Evolutionary conservation across 345 rosid genomes (phyloP), one percentile per base, ranked within the genome.

Genomic region (Garcia nutans): DNA sequence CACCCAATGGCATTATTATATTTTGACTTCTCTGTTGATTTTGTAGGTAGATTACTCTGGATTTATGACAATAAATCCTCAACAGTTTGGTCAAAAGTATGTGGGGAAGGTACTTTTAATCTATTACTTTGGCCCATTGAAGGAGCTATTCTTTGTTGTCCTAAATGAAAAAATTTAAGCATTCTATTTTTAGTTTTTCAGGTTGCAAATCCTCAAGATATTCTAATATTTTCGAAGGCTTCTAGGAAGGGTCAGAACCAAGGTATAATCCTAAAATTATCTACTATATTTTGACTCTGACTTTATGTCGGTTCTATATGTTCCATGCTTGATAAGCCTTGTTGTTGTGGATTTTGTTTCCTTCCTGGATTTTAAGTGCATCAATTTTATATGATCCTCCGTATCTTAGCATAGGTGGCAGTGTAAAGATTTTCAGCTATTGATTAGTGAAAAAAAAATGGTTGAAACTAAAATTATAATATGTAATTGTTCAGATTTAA

Each of bases 191-290:
- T 13, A 42, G 70, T 59, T 58, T 81, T 82, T 73, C 79, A 95
- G 99, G 98, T 96, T 74, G 98, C 99, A 56, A 96, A 96, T 86
- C 99, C 99, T 59, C 99, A 96, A 78, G 99, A 96, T 80, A 96
- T 96, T 81, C 89, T 93, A 74, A 93, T 96, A 82, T 96, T 96
- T 83, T 91, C 99, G 3, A 96, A 96, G 90, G 82, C 92, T 87
- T 87, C 96, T 54, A 90, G 77, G 79, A 92, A 81, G 85, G 82
- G 86, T 52, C 88, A 79, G 66, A 82, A 73, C 60, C 92, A 88
- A 80, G 92, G 97, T 91, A 77, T 67, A 49, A 78, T 74, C 60
- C 58, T 65, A 42, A 42, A 26, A 15, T 52, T 59, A 23, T 62
- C 44, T 70, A n/a, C 44, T 75, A 28, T 52, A 49, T 62, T 60